Base-by-base conservation (phyloP, 805 yeast genomes). In the Hanseniaspora valbyensis region DNA sequence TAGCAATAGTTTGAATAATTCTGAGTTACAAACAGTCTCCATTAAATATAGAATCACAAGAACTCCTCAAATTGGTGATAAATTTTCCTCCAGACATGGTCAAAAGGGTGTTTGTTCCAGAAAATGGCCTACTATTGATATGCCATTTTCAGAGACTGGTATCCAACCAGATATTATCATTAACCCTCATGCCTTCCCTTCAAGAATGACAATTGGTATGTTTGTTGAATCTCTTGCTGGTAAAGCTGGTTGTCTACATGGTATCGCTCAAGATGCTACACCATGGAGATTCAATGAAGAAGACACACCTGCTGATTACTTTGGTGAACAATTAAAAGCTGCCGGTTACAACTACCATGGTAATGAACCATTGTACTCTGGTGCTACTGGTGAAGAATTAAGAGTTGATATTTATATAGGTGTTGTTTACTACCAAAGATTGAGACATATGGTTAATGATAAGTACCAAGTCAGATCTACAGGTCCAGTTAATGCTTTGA, bases 121-220 rank as follows among this genome's bases (percentile, higher is more conserved):
- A 67, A 90, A 89, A 68, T 92, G 96, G 95, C 98, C 97, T 29
- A 81, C 87, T 48, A 73, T 86, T 55, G 97, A 92, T 66, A 80
- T 92, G 95, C 98, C 98, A 50, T 92, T 92, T 72, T 77, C 87
- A 57, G 98, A 92, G 69, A 73, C 85, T 30, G 98, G 98, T 61
- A 90, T 92, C 54, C 95, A 85, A 66, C 98, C 98, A 2, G 98
- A 92, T 69, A 83, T 92, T 58, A 92, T 92, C 63, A 92, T 92
- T 63, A 92, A 92, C 66, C 98, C 98, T 3, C 98, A 90, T 66
- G 98, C 97, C 57, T 92, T 90, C 90, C 98, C 98, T 59, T 90
- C 97, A 44, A 92, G 98, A 74, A 92, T 92, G 98, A 92, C 98
- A 12, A 90, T 92, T 68, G 98, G 98, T 72, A 92, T 92, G 97